Evolutionary conservation across 2,329 filamentous ascomycete species (phyloP).

Genomic region (Grosmannia penicillata): DNA sequence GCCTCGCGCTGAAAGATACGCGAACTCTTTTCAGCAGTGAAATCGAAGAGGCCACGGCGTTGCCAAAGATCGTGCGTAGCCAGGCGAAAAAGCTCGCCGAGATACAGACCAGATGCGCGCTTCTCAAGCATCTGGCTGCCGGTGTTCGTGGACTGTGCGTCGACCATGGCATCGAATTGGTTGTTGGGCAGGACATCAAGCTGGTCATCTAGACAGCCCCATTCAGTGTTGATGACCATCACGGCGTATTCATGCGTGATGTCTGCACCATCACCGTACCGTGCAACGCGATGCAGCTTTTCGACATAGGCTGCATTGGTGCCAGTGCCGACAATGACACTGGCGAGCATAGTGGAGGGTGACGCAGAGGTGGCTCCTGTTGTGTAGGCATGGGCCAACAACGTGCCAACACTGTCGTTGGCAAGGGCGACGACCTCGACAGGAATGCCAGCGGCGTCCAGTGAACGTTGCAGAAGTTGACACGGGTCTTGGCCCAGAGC

Average conservation of each 20-base stretch:
- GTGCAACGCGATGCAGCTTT: slow-evolving; percentile 58
- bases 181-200: slow-evolving; percentile 77
- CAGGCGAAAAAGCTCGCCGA: slow-evolving; percentile 81
- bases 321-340: slow-evolving; percentile 91
- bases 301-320: slow-evolving; percentile 96
- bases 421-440: slow-evolving; percentile 93
- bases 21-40: slow-evolving; percentile 24
- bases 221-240: slow-evolving; percentile 97
- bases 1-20: not conserved
- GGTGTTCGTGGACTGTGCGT: slow-evolving; percentile 69
- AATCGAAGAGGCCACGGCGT: not conserved
- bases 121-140: slow-evolving; percentile 98
- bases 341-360: slow-evolving; percentile 39
- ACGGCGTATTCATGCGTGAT: slow-evolving; percentile 55
- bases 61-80: slow-evolving; percentile 44
- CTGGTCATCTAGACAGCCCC: slow-evolving; percentile 93
- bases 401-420: slow-evolving; percentile 92
- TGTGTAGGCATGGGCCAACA: slow-evolving; percentile 84
- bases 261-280: slow-evolving; percentile 29
- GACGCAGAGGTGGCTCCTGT: slow-evolving; percentile 48
- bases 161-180: slow-evolving; percentile 63
- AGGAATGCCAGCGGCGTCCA: slow-evolving; percentile 70
- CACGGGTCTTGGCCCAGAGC: slow-evolving; percentile 90
- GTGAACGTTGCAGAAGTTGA: slow-evolving; percentile 70
- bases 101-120: slow-evolving; percentile 94